Base-by-base conservation (phyloP, 305 asterid genomes). In the Lippia alba region DNA sequence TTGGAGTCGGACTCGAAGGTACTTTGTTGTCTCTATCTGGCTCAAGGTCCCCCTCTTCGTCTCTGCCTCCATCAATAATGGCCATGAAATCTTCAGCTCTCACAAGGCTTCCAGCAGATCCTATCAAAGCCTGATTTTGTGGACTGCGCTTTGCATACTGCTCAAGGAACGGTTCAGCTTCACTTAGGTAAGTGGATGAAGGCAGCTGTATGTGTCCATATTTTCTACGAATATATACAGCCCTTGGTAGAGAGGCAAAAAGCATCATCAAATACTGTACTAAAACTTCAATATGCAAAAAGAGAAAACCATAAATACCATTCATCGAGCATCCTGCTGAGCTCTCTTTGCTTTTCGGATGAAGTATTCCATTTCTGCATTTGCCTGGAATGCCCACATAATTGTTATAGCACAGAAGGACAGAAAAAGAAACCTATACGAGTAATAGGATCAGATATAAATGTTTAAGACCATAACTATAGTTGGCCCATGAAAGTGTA, bases 301-400 rank as follows among this genome's bases (percentile, higher is more conserved):
- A 76, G 66, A 58, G 32, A 66, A 78, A 79, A 80, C 60, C 55
- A 79, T 58, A 78, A 71, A 63, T 89, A 94, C 99, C 99, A 94
- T 84, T 95, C 98, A 77, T 92, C 99, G 76, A 95, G 90, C 98
- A 95, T 88, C 81, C 83, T 84, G 94, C 89, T 86, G 67, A 95
- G 85, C 76, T 87, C 94, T 74, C 76, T 82, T 81, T 86, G 97
- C 85, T 95, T 95, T 64, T 88, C 84, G 65, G 96, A 81, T 72
- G 98, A 92, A 64, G 98, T 92, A 75, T 95, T 92, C 99, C 99
- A 95, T 75, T 80, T 95, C 86, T 90, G 82, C 99, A 90, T 89
- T 87, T 95, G 99, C 85, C 99, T 95, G 81, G 73, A 81, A 68
- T 36, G 57, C 66, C 80, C 81, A 78, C 60, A 80, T 36, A 71